Conservation (phyloP, 805 yeast species). For the Saccharomycopsis capsularis region DNA sequence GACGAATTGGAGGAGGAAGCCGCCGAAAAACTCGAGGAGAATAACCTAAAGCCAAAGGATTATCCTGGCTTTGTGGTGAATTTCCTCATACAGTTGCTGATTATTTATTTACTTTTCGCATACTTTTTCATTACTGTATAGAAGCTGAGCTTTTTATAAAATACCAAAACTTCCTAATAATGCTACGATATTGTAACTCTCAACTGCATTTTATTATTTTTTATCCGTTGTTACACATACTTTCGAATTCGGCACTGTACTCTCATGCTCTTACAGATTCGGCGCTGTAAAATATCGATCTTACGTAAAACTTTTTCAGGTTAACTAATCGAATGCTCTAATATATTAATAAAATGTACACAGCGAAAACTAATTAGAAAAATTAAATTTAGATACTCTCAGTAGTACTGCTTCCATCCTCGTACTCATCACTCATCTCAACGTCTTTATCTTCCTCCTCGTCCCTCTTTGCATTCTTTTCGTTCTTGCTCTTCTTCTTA, state of each 20-base stretch:
- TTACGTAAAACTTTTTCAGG: too few relatives aligned
- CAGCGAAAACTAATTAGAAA: too few relatives aligned
- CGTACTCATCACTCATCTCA: not conserved
- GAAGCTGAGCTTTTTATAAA: not conserved
- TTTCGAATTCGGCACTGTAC: too few relatives aligned
- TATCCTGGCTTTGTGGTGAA: conserved; percentile 4
- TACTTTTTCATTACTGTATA: conserved; percentile 8
- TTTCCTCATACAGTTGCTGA: conserved; percentile 7
- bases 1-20: too few relatives aligned
- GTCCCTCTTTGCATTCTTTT: not conserved
- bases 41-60: conserved; percentile 1
- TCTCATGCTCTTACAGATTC: not conserved
- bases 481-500: not conserved
- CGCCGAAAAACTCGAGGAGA: too few relatives aligned
- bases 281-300: too few relatives aligned
- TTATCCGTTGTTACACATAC: too few relatives aligned
- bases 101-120: conserved; percentile 8
- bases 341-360: too few relatives aligned
- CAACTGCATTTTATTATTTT: too few relatives aligned
- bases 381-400: conserved; percentile 8
- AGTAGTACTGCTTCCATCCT: conserved; percentile 8
- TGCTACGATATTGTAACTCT: too few relatives aligned
- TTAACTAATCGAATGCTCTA: too few relatives aligned
- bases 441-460: conserved; percentile 1
- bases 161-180: too few relatives aligned